These are phyloP conservation scores for Stevia rebaudiana DNA, from an alignment of 140 eudicot genomes.

Conservation along the genomic window DNA sequence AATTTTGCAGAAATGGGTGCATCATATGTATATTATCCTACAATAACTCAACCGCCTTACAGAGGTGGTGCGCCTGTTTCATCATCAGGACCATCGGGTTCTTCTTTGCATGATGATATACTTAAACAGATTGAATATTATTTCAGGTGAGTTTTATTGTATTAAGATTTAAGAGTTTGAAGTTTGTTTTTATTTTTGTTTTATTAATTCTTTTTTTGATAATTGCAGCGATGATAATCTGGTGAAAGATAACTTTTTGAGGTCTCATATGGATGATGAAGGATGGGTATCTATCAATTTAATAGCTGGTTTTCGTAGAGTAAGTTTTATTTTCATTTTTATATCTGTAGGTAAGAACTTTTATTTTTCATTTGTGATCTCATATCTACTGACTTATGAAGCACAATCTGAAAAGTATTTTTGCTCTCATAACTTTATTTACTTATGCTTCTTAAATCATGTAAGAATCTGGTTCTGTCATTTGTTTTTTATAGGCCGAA, in stretches of 20 bases:
- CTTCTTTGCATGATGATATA: slow-evolving; percentile 36
- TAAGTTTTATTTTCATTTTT: slow-evolving; percentile 30
- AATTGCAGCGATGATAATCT: slow-evolving; percentile 66
- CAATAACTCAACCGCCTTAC: slow-evolving; percentile 45
- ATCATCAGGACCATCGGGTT: slow-evolving; percentile 29
- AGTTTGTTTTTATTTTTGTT: not conserved
- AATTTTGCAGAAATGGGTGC: slow-evolving; percentile 48
- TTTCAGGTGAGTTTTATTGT: slow-evolving; percentile 45
- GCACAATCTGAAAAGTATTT: not conserved
- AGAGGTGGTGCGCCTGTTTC: slow-evolving; percentile 36
- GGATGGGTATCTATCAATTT: slow-evolving; percentile 68
- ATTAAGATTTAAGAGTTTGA: not conserved
- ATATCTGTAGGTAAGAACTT: not conserved
- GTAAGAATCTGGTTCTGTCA: not conserved
- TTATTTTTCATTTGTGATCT: not conserved
- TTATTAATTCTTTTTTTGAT: slow-evolving; percentile 13
- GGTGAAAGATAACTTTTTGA: slow-evolving; percentile 58
- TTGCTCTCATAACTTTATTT: not conserved
- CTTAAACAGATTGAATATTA: slow-evolving; percentile 65
- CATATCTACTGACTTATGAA: not conserved
- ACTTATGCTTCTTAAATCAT: not conserved
- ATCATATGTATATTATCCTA: slow-evolving; percentile 40
- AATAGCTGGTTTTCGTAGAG: slow-evolving; percentile 69
- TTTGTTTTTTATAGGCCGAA: too few relatives aligned
- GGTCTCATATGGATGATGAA: slow-evolving; percentile 68